Base-by-base conservation (phyloP, 495 filamentous ascomycete genomes). In the Chaetomium cochliodes region DNA sequence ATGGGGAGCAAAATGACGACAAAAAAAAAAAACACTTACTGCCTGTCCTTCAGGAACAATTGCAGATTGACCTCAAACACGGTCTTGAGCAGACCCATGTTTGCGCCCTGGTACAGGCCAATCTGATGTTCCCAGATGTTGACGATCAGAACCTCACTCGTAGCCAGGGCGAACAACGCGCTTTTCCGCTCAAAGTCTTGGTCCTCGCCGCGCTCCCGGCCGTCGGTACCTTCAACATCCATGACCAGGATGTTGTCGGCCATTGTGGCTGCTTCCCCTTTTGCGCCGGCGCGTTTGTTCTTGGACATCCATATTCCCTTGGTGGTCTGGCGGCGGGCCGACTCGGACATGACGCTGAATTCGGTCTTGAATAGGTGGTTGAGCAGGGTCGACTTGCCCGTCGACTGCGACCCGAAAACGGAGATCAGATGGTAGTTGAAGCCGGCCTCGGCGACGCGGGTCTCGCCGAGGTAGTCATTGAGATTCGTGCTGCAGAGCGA, bases 51-150 rank as follows among this genome's bases (percentile, higher is more conserved):
- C 54, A 97, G 75, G 73, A 98, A 98, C 25, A 98, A 79, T 77
- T 97, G 94, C 70, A 98, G 73, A 74, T 98, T 98, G 71, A 98
- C 94, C 79, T 98, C 94, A 71, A 98, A 98, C 7, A 98, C 94
- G 13, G 96, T 98, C 81, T 98, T 98, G 64, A 98, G 76, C 65
- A 98, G 74, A 3, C 94, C 94, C 94, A 98, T 98, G 76, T 98
- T 98, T 64, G 94, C 94, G 58, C 94, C 94, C 78, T 98, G 94
- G 72, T 98, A 98, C 72, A 98, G 77, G 23, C 94, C 94, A 56
- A 98, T 94, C 77, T 98, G 94, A 76, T 97, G 93, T 78, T 98
- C 94, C 94, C 94, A 98, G 65, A 98, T 93, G 70, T 98, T 98
- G 73, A 98, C 90, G 73, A 98, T 96, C 64, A 98, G 82, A 57